Evolutionary conservation across 2,329 filamentous ascomycete genomes (phyloP).

Genomic region (Chaetothyriales sp.): DNA sequence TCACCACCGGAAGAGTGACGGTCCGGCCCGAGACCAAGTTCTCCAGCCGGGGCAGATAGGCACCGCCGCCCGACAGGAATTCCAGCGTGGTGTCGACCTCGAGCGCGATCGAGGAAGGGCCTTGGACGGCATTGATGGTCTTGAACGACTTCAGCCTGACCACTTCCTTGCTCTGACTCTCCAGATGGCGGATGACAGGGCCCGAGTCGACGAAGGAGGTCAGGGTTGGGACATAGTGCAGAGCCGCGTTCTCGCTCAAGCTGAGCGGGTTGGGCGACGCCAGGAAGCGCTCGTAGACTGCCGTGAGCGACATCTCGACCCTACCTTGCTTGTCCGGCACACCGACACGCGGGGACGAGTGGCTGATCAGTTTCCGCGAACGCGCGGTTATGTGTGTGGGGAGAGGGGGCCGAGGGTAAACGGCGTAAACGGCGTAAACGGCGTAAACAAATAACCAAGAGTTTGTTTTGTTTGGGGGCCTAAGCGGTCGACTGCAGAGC

Average conservation of each 20-base stretch:
- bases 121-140: conserved; percentile 60
- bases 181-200: conserved; percentile 72
- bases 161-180: conserved; percentile 49
- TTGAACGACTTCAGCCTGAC: conserved; percentile 75
- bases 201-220: conserved; percentile 56
- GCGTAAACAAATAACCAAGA: too few species aligned
- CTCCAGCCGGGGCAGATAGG: conserved; percentile 77
- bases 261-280: conserved; percentile 50
- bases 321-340: background rate
- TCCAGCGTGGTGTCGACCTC: conserved; percentile 75
- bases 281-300: conserved; percentile 59
- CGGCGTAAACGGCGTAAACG: background rate
- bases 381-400: background rate
- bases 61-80: conserved; percentile 67
- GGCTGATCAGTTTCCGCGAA: background rate
- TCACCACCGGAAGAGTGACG: conserved; percentile 67
- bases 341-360: background rate
- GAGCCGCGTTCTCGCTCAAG: conserved; percentile 51
- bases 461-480: background rate
- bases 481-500: background rate
- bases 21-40: conserved; percentile 79
- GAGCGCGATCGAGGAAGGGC: conserved; percentile 52
- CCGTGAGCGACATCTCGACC: conserved; percentile 29
- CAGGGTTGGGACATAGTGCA: conserved; percentile 84
- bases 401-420: background rate